Evolutionary conservation across 306 rosid species (phyloP).

Genomic region (Luffa aegyptiaca): DNA sequence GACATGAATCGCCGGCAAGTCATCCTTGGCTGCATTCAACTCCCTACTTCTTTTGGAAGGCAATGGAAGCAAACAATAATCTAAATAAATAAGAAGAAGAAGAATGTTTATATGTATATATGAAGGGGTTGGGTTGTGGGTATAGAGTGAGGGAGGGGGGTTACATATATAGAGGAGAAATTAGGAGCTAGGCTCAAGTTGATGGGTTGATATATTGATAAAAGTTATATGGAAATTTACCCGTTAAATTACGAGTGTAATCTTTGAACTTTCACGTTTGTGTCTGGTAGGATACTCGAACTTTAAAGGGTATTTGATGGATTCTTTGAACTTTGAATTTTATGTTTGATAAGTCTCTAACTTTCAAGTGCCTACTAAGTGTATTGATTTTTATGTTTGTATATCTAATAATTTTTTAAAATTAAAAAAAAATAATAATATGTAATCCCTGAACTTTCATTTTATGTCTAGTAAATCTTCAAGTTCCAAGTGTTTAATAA

Average conservation of each 20-base stretch:
- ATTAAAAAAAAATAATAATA: too few relatives aligned
- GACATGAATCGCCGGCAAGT: conserved; percentile 10
- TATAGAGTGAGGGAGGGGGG: background rate
- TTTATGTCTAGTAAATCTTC: too few relatives aligned
- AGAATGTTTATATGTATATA: background rate
- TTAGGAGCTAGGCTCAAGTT: background rate
- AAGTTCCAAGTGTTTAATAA: too few relatives aligned
- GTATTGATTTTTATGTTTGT: too few relatives aligned
- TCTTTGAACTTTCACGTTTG: background rate
- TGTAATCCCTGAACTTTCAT: too few relatives aligned
- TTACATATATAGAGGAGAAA: background rate
- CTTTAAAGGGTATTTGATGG: too few relatives aligned
- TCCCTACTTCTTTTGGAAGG: conserved; percentile 9
- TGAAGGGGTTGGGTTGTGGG: background rate
- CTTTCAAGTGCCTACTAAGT: too few relatives aligned
- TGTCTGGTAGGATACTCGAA: too few relatives aligned
- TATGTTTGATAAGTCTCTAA: too few relatives aligned
- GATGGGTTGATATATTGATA: background rate
- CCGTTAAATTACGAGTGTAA: background rate
- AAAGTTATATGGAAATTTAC: background rate
- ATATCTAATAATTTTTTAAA: too few relatives aligned
- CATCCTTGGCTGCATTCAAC: conserved; percentile 18
- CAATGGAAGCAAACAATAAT: background rate
- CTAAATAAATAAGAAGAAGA: background rate
- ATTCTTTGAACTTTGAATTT: too few relatives aligned